Conservation (phyloP, 139 green algal species). For the Chlorella ohadii region DNA sequence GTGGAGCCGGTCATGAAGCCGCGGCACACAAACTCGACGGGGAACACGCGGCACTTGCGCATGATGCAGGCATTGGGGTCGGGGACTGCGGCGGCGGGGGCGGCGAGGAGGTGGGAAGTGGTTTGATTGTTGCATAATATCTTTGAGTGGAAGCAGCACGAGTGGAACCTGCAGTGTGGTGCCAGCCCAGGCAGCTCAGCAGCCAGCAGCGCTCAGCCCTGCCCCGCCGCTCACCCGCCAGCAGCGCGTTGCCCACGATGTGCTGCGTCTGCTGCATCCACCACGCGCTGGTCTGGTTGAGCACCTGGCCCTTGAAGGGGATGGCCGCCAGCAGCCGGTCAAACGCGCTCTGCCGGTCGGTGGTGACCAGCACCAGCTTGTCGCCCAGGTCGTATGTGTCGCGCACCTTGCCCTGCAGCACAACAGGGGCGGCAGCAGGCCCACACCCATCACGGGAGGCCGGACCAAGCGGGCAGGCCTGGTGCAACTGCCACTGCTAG, state of each 20-base stretch:
- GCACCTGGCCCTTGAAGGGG: constrained; percentile 96
- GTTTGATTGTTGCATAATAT: no score
- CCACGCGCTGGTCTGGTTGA: constrained; percentile 97
- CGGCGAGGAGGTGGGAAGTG: no score
- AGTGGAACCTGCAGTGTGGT: no score
- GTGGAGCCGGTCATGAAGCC: constrained; percentile 98
- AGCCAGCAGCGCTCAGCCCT: no score
- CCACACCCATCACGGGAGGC: no score
- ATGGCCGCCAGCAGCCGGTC: constrained; percentile 93
- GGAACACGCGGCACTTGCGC: constrained; percentile 94
- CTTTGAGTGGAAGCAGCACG: no score
- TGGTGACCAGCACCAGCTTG: constrained; percentile 94
- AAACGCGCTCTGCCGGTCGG: constrained; percentile 96
- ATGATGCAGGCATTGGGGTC: constrained; percentile 96
- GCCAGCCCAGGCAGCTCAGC: no score
- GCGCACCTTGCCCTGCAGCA: constrained; percentile 90
- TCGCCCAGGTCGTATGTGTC: constrained; percentile 96
- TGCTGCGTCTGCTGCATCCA: constrained; percentile 94
- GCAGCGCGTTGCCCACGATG: constrained; percentile 88
- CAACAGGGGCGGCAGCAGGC: neutral
- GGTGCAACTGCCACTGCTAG: no score
- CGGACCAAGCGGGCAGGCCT: neutral
- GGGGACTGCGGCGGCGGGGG: constrained; percentile 64
- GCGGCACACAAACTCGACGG: constrained; percentile 97
- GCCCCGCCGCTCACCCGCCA: neutral